Percentiles rank a stretch among this genome's conserved stretches.
phyloP scores from a whole-genome alignment of 2,329 filamentous ascomycete species.

The Diaporthe vaccinii region DNA sequence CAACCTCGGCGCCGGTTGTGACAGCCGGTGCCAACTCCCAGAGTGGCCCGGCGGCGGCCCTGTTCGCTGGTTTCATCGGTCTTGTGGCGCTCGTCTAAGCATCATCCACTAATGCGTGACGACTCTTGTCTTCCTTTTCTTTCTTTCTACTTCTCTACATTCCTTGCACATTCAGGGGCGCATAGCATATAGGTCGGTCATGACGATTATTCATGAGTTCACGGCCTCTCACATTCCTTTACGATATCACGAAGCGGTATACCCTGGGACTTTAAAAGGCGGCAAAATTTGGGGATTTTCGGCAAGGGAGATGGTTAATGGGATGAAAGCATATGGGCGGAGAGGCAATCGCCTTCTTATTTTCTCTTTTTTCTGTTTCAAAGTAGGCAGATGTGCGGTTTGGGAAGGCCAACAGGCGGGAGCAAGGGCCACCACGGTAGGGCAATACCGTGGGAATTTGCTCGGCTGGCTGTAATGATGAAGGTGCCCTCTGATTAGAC shows the following conservation, averaged over 20 bases:
- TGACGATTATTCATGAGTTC: slow-evolving; percentile 16
- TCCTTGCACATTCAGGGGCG: slow-evolving; percentile 18
- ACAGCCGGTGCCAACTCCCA: slow-evolving; percentile 50
- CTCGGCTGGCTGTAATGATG: slow-evolving; percentile 26
- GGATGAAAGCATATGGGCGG: not conserved
- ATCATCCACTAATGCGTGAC: not conserved
- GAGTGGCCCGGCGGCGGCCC: slow-evolving; percentile 52
- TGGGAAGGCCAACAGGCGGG: not conserved
- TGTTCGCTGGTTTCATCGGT: slow-evolving; percentile 55
- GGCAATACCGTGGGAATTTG: not conserved
- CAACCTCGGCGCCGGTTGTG: slow-evolving; percentile 45
- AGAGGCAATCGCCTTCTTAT: not conserved
- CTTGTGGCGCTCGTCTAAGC: slow-evolving; percentile 54
- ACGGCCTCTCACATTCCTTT: slow-evolving; percentile 39
- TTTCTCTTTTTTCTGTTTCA: not conserved
- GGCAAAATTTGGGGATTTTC: slow-evolving; percentile 1
- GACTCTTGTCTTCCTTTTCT: not conserved
- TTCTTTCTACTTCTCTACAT: slow-evolving; percentile 34
- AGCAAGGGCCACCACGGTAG: not conserved
- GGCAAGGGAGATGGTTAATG: slow-evolving; percentile 1
- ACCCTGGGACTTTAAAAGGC: slow-evolving; percentile 26
- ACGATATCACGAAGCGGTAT: slow-evolving; percentile 29
- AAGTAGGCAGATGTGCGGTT: not conserved
- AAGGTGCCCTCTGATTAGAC: not conserved
- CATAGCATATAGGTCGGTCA: slow-evolving; percentile 33